Evolutionary conservation across 805 yeast species (phyloP).

Genomic region (Ogataea zsoltii): DNA sequence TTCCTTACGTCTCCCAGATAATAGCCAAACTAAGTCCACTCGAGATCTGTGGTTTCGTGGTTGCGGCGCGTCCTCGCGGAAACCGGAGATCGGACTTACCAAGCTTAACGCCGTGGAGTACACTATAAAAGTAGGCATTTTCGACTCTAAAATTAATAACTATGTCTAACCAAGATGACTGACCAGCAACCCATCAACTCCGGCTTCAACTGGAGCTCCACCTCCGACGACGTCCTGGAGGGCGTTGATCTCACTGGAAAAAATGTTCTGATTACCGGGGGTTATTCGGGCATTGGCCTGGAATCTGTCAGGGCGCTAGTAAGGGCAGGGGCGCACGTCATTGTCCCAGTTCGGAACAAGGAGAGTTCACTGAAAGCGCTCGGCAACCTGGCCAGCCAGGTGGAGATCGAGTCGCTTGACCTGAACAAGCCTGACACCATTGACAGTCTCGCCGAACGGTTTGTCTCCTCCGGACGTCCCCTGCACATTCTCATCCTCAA

Average conservation of each 20-base stretch:
- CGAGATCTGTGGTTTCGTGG: no score
- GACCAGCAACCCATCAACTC: constrained; percentile 1
- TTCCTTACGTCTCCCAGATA: no score
- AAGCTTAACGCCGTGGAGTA: no score
- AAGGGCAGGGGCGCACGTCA: constrained; percentile 3
- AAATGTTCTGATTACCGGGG: constrained; percentile 6
- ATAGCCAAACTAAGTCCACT: no score
- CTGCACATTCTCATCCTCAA: constrained; percentile 6
- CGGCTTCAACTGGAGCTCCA: neutral
- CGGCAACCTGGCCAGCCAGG: constrained; percentile 2
- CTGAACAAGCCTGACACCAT: constrained; percentile 2
- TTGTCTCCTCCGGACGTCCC: neutral
- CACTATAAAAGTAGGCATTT: no score
- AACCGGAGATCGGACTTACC: no score
- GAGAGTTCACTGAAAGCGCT: neutral
- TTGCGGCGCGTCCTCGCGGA: no score
- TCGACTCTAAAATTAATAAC: no score
- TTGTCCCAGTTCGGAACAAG: constrained; percentile 3
- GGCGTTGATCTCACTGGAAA: constrained; percentile 3
- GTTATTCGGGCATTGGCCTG: constrained; percentile 6
- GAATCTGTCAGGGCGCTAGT: constrained; percentile 5
- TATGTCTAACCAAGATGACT: no score
- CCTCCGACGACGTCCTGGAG: constrained; percentile 5
- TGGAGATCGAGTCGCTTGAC: constrained; percentile 5
- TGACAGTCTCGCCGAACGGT: neutral